Conservation (phyloP, 2,329 filamentous ascomycete genomes). For the Fonsecaea pugnacius region DNA sequence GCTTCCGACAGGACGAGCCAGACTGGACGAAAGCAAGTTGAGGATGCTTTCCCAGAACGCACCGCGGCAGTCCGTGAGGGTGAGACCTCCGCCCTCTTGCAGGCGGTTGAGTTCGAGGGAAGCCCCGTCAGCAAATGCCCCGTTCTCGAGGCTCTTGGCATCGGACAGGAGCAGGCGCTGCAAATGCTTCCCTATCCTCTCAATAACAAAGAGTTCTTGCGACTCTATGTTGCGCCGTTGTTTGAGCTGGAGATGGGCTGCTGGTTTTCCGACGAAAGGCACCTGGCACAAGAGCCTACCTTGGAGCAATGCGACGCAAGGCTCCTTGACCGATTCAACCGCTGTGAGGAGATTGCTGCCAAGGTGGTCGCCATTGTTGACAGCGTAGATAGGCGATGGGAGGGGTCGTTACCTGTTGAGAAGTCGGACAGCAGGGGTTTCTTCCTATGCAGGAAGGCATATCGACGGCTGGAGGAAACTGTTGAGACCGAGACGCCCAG, state of each 20-base stretch:
- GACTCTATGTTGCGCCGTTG: neutral
- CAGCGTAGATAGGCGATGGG: slow-evolving; percentile 2
- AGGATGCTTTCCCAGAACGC: neutral
- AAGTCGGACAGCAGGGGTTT: neutral
- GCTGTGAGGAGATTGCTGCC: neutral
- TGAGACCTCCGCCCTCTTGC: neutral
- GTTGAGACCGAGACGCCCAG: neutral
- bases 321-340: neutral
- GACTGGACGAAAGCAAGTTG: neutral
- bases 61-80: neutral
- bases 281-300: neutral
- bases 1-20: neutral
- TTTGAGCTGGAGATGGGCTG: neutral
- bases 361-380: slow-evolving; percentile 2
- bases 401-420: neutral
- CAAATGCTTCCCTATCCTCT: slow-evolving; percentile 6
- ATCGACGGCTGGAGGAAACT: neutral
- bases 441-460: neutral
- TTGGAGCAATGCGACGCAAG: neutral
- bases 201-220: neutral
- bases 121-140: neutral
- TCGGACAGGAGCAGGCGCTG: neutral
- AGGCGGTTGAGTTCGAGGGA: neutral
- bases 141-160: neutral
- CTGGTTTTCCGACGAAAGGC: neutral